These are phyloP conservation scores for Cladorrhinum sp. DNA, from an alignment of 2,329 filamentous ascomycete genomes.

Conservation along the genomic window DNA sequence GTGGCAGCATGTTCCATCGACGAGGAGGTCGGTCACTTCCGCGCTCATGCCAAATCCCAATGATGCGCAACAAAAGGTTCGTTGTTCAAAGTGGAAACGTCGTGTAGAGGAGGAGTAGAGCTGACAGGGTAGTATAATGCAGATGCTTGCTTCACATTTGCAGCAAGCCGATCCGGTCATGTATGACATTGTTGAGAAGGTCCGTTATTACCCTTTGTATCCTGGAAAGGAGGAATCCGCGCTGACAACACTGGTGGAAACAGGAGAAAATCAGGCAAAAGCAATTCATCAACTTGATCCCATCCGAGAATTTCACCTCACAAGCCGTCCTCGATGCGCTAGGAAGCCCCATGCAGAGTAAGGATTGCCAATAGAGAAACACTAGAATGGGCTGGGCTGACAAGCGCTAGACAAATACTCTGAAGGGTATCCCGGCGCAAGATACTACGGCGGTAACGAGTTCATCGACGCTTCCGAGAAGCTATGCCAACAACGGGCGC, in stretches of 20 bases:
- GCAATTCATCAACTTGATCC: slow-evolving; percentile 97
- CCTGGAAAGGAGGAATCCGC: background rate
- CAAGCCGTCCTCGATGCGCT: slow-evolving; percentile 88
- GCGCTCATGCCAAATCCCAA: slow-evolving; percentile 34
- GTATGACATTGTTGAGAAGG: slow-evolving; percentile 87
- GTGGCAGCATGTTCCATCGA: background rate
- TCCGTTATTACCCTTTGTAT: slow-evolving; percentile 37
- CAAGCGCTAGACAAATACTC: slow-evolving; percentile 81
- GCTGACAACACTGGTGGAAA: slow-evolving; percentile 16
- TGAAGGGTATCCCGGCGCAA: slow-evolving; percentile 91
- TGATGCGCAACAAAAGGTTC: slow-evolving; percentile 60
- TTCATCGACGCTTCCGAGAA: slow-evolving; percentile 90
- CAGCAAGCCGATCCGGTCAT: slow-evolving; percentile 83
- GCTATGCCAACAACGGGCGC: slow-evolving; percentile 83
- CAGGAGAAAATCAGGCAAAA: slow-evolving; percentile 95
- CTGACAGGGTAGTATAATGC: slow-evolving; percentile 20
- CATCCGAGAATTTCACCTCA: slow-evolving; percentile 93
- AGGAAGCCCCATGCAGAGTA: slow-evolving; percentile 93
- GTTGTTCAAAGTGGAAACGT: slow-evolving; percentile 20
- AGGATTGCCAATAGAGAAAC: slow-evolving; percentile 29
- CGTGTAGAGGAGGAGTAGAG: background rate
- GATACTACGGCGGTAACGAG: slow-evolving; percentile 96
- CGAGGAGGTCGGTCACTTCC: slow-evolving; percentile 43
- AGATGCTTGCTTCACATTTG: slow-evolving; percentile 79
- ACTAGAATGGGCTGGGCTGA: slow-evolving; percentile 22